Conservation (phyloP, 352 stramenopile species). For the Globisporangium cylindrosporum region DNA sequence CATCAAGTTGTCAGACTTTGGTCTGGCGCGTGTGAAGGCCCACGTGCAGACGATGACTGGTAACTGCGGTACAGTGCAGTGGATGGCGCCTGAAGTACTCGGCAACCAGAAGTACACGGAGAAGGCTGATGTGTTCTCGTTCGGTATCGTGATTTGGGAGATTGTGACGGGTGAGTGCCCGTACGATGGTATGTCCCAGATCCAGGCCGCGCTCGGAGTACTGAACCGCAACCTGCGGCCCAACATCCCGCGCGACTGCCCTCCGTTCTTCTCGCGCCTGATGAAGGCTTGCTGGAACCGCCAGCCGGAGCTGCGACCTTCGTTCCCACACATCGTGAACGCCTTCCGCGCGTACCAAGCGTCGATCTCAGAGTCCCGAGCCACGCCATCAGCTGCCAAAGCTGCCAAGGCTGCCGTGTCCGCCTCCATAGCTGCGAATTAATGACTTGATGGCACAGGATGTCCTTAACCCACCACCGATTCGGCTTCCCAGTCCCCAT, state of each 20-base stretch:
- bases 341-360: constrained; percentile 59
- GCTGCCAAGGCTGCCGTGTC: constrained; percentile 41
- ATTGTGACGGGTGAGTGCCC: constrained; percentile 85
- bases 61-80: constrained; percentile 76
- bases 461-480: not conserved
- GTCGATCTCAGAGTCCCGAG: constrained; percentile 44
- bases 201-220: constrained; percentile 67
- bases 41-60: constrained; percentile 86
- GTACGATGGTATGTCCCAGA: constrained; percentile 86
- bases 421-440: constrained; percentile 38
- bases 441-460: not conserved
- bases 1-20: constrained; percentile 87
- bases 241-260: constrained; percentile 60
- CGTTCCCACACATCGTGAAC: constrained; percentile 67
- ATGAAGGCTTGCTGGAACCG: constrained; percentile 79
- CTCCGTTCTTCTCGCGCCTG: constrained; percentile 60
- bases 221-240: constrained; percentile 69
- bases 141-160: constrained; percentile 91
- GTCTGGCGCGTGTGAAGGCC: constrained; percentile 72
- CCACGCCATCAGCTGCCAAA: constrained; percentile 32
- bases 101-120: constrained; percentile 89
- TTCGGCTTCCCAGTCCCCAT: not conserved
- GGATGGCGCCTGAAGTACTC: constrained; percentile 74
- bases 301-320: constrained; percentile 62
- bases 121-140: constrained; percentile 89